Evolutionary conservation across 1,139 yeast genomes (phyloP).

Genomic region (Diutina sp.): DNA sequence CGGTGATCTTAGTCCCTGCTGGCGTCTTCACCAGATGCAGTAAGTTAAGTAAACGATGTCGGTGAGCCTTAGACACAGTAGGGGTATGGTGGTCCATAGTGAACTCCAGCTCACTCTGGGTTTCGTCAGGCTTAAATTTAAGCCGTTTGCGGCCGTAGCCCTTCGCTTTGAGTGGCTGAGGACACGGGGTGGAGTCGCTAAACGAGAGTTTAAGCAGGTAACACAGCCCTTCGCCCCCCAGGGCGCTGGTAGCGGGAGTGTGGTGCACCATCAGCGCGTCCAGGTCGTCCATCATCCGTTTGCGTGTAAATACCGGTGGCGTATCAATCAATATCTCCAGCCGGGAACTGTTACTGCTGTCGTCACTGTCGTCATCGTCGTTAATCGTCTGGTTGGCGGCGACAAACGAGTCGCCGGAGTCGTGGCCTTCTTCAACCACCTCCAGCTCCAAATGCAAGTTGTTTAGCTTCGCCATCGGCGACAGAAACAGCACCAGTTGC

Average conservation of each 20-base stretch:
- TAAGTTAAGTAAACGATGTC: neutral
- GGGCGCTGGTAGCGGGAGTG: neutral
- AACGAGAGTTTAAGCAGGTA: neutral
- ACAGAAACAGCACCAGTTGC: slow-evolving; percentile 1
- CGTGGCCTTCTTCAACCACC: neutral
- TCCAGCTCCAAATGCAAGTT: slow-evolving; percentile 1
- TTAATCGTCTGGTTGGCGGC: neutral
- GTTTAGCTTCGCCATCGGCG: slow-evolving; percentile 2
- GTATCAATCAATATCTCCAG: neutral
- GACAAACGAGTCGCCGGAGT: neutral
- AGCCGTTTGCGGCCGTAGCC: slow-evolving; percentile 1
- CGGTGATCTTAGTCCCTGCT: neutral
- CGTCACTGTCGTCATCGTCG: neutral
- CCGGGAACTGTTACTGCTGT: neutral
- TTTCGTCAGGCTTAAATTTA: neutral
- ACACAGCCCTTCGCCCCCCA: neutral
- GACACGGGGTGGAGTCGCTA: slow-evolving; percentile 1
- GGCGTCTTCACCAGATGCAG: neutral
- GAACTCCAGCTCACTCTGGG: neutral
- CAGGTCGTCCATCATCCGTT: neutral
- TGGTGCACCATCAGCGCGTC: neutral
- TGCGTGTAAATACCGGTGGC: neutral
- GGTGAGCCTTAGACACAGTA: neutral
- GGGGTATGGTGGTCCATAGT: neutral
- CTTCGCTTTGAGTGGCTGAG: neutral